phyloP scores from a whole-genome alignment of 495 filamentous ascomycete species.

The Collariella sp. region DNA sequence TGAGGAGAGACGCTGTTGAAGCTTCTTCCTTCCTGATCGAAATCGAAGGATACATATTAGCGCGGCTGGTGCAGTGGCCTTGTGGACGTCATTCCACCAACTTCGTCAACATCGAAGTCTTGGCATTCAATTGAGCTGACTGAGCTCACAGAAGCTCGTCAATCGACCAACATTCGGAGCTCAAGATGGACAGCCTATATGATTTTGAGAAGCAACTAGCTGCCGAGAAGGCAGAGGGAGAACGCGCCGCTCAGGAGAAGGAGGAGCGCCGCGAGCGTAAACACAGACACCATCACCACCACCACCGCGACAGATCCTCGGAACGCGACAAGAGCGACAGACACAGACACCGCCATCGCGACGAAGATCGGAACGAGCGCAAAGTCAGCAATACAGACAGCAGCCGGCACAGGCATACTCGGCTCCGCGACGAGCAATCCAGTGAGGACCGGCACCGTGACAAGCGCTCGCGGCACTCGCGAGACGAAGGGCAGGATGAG shows the following conservation, averaged over 20 bases:
- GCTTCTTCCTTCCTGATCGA: too few relatives aligned
- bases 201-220: conserved; percentile 48
- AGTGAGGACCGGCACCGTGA: conserved; percentile 35
- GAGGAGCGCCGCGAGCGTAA: conserved; percentile 35
- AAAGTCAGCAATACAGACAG: conserved; percentile 20
- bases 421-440: conserved; percentile 33
- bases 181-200: conserved; percentile 44
- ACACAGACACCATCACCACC: conserved; percentile 38
- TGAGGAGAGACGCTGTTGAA: too few relatives aligned
- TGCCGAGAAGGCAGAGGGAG: conserved; percentile 43
- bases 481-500: conserved; percentile 30
- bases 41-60: too few relatives aligned
- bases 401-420: conserved; percentile 22
- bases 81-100: conserved; percentile 12
- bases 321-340: conserved; percentile 28
- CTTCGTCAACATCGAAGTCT: not conserved
- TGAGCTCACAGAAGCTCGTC: conserved; percentile 7
- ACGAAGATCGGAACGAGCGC: conserved; percentile 25
- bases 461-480: conserved; percentile 42
- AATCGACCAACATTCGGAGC: not conserved
- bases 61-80: too few relatives aligned
- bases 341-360: conserved; percentile 25
- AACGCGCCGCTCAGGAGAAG: conserved; percentile 26
- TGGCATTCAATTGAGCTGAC: not conserved
- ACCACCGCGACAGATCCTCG: conserved; percentile 36